Evolutionary conservation across 129 eudicot genomes (phyloP).

Genomic region (Chrysanthemum makinoi): DNA sequence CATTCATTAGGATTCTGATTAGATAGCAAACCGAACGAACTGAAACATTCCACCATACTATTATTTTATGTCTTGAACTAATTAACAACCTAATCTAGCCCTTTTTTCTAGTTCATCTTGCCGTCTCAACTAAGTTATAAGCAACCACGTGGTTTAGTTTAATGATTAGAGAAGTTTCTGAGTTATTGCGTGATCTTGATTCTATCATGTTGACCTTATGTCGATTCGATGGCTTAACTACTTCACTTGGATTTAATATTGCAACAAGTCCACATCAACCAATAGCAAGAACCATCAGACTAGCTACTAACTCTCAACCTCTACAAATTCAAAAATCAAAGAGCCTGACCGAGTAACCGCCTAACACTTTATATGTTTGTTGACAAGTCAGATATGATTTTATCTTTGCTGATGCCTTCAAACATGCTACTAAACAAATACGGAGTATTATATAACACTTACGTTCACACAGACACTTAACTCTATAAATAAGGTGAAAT

Average conservation of each 20-base stretch:
- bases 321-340: slow-evolving; percentile 5
- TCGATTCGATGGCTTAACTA: slow-evolving; percentile 2
- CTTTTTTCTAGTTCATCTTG: too few relatives aligned
- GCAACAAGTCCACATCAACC: slow-evolving; percentile 28
- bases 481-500: slow-evolving; percentile 1
- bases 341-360: slow-evolving; percentile 21
- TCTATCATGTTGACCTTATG: neutral
- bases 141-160: too few relatives aligned
- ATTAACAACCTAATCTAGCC: too few relatives aligned
- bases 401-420: slow-evolving; percentile 18
- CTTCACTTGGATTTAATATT: slow-evolving; percentile 19
- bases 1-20: too few relatives aligned
- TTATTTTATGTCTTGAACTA: too few relatives aligned
- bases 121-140: too few relatives aligned
- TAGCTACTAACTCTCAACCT: slow-evolving; percentile 37
- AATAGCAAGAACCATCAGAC: slow-evolving; percentile 12
- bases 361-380: neutral
- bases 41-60: too few relatives aligned
- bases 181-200: too few relatives aligned
- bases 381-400: slow-evolving; percentile 12
- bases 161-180: too few relatives aligned
- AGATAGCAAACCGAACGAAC: too few relatives aligned
- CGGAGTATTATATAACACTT: neutral
- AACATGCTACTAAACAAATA: slow-evolving; percentile 33
- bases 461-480: neutral